These are phyloP conservation scores for Mortierella sp. DNA, from an alignment of 371 early-diverging fungal species.

Conservation along the genomic window DNA sequence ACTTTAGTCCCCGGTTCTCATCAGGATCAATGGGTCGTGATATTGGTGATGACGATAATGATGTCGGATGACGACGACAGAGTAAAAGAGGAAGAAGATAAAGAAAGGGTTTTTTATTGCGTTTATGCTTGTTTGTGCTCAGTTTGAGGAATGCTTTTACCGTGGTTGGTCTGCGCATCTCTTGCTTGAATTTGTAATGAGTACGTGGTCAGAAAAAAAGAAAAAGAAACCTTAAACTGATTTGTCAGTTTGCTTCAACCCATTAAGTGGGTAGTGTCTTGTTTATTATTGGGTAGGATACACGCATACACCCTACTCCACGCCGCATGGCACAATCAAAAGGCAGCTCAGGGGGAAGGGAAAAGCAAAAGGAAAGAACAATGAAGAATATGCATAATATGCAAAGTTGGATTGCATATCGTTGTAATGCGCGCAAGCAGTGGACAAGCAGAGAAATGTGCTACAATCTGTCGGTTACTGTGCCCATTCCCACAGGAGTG, in stretches of 20 bases:
- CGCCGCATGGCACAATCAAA: too few relatives aligned
- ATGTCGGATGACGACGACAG: constrained; percentile 1
- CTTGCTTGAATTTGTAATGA: too few relatives aligned
- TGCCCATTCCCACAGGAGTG: too few relatives aligned
- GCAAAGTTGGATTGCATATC: not conserved
- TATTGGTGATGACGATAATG: not conserved
- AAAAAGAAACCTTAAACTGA: not conserved
- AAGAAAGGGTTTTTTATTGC: not conserved
- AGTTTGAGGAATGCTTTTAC: not conserved
- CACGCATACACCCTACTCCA: too few relatives aligned
- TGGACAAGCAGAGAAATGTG: too few relatives aligned
- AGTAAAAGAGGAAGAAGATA: not conserved
- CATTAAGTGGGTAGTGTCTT: too few relatives aligned
- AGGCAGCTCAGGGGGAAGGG: not conserved
- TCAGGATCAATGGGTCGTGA: too few relatives aligned
- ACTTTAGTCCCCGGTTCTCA: too few relatives aligned
- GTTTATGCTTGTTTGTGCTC: not conserved
- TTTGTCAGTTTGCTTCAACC: constrained; percentile 1
- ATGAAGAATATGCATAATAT: not conserved
- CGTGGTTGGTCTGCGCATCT: not conserved
- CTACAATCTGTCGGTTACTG: too few relatives aligned
- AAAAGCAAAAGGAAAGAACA: not conserved
- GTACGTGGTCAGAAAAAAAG: too few relatives aligned
- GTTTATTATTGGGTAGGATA: too few relatives aligned
- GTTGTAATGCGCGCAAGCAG: too few relatives aligned